Evolutionary conservation across 805 yeast genomes (phyloP), one percentile per base, ranked within the genome.

Genomic region (Teunomyces kruisii): DNA sequence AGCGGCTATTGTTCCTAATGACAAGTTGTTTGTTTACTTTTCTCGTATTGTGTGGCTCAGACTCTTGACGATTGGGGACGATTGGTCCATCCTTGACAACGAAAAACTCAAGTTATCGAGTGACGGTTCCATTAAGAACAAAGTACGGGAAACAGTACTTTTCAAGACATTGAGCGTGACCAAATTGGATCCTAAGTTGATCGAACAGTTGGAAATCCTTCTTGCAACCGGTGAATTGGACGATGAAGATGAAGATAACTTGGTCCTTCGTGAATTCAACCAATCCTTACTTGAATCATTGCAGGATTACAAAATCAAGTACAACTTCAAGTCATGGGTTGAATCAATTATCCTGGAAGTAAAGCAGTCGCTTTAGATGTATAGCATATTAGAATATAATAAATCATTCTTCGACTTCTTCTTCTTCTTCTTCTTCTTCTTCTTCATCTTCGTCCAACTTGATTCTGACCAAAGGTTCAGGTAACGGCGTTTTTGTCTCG

Each of bases 391-490:
- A 27, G 22, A 39, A 19, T 17, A n/a, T 12, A 12, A 30, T 30
- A 10, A 8, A 16, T 28, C 32, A 10, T 27, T 37, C 19, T 9
- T 16, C 9, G 9, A 43, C 53, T 5, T 30, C 48, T 22, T 48
- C 56, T 17, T 48, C 50, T 19, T 58, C 57, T 22, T 72, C 76
- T n/a, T 74, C 69, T 33, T 74, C 73, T 22, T 48, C 56, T 17
- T 48, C 50, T 19, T 58, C 57, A 24, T 72, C 76, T n/a, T 74
- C 69, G 35, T 74, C 73, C 12, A 81, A 58, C 39, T 75, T 71
- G 27, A 85, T 72, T 40, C 91, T 68, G 3, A 85, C 84, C 50
- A 85, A 63, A 0, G 86, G 70, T 54, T 84, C 91, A 1, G 91
- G 88, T 37, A 80, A 62, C 1, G 87, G 84, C 2, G 68, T 62